phyloP scores from a whole-genome alignment of 176 grass and related monocot species.

The Aegilops sharonensis region DNA sequence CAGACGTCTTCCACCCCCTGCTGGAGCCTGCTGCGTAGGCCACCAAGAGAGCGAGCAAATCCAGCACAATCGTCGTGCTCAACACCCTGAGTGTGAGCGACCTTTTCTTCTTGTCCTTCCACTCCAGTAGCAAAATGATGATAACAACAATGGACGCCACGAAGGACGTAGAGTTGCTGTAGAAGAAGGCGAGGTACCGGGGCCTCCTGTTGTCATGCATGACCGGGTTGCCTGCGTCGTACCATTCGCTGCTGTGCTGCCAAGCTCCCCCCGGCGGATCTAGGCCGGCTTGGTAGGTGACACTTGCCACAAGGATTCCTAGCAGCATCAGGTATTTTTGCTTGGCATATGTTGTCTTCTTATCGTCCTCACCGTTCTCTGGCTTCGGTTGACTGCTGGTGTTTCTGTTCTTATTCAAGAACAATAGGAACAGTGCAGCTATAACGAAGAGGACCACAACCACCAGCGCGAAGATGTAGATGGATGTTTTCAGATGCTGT shows the following conservation, averaged over 20 bases:
- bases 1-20: neutral
- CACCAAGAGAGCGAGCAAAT: neutral
- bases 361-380: neutral
- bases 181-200: conserved; percentile 47
- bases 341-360: neutral
- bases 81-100: neutral
- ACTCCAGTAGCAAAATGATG: conserved; percentile 12
- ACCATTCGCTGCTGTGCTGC: conserved; percentile 14
- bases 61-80: neutral
- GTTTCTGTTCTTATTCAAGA: neutral
- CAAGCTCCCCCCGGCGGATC: conserved; percentile 39
- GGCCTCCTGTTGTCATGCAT: conserved; percentile 18
- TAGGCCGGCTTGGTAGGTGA: conserved; percentile 44
- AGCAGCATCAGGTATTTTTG: conserved; percentile 40
- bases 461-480: conserved; percentile 33
- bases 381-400: neutral
- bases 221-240: conserved; percentile 20
- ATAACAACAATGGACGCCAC: conserved; percentile 26
- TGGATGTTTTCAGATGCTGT: conserved; percentile 24
- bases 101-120: neutral
- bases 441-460: neutral
- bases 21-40: conserved; percentile 10
- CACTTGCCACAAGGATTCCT: conserved; percentile 30
- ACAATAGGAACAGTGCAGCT: neutral
- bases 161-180: conserved; percentile 35